Percentiles rank a stretch among this genome's conserved stretches.
These are phyloP conservation scores for Elaphomyces granulatus DNA, from an alignment of 495 filamentous ascomycete genomes.

Conservation along the genomic window DNA sequence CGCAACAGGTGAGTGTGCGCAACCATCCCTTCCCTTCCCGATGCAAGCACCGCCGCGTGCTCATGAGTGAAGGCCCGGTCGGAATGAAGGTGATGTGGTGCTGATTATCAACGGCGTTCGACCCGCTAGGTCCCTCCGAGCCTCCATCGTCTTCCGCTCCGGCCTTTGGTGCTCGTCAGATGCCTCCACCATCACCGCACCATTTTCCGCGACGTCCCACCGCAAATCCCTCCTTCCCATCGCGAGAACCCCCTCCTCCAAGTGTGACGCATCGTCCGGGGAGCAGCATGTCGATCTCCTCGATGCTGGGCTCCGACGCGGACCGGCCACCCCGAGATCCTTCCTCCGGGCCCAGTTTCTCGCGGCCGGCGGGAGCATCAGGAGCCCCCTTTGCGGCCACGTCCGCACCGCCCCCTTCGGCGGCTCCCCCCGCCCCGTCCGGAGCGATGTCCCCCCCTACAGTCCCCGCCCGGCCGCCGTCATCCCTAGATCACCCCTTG, in stretches of 20 bases:
- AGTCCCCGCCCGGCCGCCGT: constrained; percentile 24
- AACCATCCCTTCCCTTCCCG: constrained; percentile 1
- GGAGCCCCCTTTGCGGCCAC: constrained; percentile 9
- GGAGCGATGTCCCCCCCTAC: constrained; percentile 35
- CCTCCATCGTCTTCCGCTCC: constrained; percentile 24
- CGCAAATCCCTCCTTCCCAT: constrained; percentile 30
- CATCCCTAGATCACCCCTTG: constrained; percentile 41
- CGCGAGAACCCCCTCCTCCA: constrained; percentile 37
- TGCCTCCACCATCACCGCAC: constrained; percentile 47
- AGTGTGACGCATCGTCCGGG: constrained; percentile 39
- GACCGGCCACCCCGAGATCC: constrained; percentile 49
- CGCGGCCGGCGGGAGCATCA: constrained; percentile 37
- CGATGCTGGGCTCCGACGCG: constrained; percentile 57
- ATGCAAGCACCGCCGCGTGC: no score
- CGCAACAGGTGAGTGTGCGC: constrained; percentile 22
- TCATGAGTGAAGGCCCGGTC: no score
- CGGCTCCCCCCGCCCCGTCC: constrained; percentile 12
- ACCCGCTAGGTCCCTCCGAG: not conserved
- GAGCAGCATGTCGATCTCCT: constrained; percentile 92
- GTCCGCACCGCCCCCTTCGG: constrained; percentile 18
- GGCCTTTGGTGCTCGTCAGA: constrained; percentile 37
- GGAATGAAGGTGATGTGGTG: no score
- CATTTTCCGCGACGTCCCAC: constrained; percentile 33
- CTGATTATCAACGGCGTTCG: no score
- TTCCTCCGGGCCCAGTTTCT: constrained; percentile 34